Percentiles rank a stretch among this genome's conserved stretches.
phyloP scores from a whole-genome alignment of 768 basidiomycete species.

The Mycena vitilis region DNA sequence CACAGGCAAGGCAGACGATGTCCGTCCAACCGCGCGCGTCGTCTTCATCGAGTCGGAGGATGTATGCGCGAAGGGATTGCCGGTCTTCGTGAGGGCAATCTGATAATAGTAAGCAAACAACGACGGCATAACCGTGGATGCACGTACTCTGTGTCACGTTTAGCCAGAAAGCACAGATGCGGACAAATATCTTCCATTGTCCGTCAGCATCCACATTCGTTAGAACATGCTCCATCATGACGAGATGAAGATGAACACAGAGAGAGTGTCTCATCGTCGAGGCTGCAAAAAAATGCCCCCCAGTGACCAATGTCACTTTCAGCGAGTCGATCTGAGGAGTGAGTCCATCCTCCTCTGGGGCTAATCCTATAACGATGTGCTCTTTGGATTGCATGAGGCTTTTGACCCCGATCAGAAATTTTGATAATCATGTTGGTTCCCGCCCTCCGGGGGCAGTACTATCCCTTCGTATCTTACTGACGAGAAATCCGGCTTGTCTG shows the following conservation, averaged over 20 bases:
- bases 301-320: background rate
- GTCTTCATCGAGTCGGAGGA: background rate
- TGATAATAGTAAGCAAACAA: too few species aligned
- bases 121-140: background rate
- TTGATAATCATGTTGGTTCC: too few species aligned
- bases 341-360: too few species aligned
- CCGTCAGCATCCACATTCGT: conserved; percentile 9
- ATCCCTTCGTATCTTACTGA: background rate
- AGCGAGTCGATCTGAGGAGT: too few species aligned
- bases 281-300: conserved; percentile 6
- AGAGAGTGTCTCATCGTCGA: background rate
- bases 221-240: conserved; percentile 5
- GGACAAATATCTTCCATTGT: background rate
- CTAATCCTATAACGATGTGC: conserved; percentile 1
- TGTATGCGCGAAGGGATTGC: background rate
- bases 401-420: too few species aligned
- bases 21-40: conserved; percentile 4
- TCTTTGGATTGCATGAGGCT: background rate
- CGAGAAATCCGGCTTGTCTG: background rate
- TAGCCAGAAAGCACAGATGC: conserved; percentile 10
- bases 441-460: too few species aligned
- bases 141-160: background rate
- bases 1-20: background rate
- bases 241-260: background rate
- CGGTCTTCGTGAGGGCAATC: too few species aligned